These are phyloP conservation scores for Hapsidospora chrysogenum DNA, from an alignment of 495 filamentous ascomycete genomes.

Conservation along the genomic window DNA sequence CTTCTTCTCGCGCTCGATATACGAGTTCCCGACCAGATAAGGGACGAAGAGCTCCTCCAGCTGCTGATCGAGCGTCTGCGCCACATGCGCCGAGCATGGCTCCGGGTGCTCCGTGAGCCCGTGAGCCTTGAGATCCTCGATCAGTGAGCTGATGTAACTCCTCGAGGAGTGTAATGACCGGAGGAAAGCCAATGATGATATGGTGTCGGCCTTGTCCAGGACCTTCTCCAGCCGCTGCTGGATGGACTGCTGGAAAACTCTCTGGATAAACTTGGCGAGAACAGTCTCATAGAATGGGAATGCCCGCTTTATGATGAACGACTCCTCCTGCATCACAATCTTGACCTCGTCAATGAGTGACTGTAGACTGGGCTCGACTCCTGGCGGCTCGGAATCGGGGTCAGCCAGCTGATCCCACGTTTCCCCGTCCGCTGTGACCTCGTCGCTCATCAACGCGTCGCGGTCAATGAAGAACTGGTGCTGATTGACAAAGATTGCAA, in stretches of 20 bases:
- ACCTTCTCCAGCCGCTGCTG: constrained; percentile 95
- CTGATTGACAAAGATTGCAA: constrained; percentile 93
- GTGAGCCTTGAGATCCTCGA: constrained; percentile 88
- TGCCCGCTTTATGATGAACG: constrained; percentile 82
- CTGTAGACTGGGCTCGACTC: constrained; percentile 82
- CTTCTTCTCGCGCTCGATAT: constrained; percentile 85
- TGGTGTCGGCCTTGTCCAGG: constrained; percentile 74
- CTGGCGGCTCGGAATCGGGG: constrained; percentile 78
- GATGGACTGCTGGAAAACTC: constrained; percentile 94
- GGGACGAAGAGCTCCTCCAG: constrained; percentile 93
- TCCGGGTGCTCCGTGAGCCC: constrained; percentile 93
- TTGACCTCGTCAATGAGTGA: constrained; percentile 84
- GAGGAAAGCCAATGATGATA: constrained; percentile 84
- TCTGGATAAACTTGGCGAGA: constrained; percentile 75
- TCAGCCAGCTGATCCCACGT: constrained; percentile 85
- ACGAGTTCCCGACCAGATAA: constrained; percentile 83
- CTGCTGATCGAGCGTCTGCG: constrained; percentile 81
- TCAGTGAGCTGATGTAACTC: constrained; percentile 63
- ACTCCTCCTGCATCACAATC: constrained; percentile 93
- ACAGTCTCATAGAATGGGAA: constrained; percentile 96
- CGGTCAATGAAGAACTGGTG: constrained; percentile 97
- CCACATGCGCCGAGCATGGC: constrained; percentile 70
- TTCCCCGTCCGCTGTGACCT: constrained; percentile 66
- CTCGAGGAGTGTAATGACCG: constrained; percentile 80
- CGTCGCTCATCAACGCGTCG: constrained; percentile 77